A percentile compares a stretch with the other conserved stretches of the same genome.
Conservation (phyloP, 225 moss, liverwort and hornwort species). For the Marchantia paleacea region DNA sequence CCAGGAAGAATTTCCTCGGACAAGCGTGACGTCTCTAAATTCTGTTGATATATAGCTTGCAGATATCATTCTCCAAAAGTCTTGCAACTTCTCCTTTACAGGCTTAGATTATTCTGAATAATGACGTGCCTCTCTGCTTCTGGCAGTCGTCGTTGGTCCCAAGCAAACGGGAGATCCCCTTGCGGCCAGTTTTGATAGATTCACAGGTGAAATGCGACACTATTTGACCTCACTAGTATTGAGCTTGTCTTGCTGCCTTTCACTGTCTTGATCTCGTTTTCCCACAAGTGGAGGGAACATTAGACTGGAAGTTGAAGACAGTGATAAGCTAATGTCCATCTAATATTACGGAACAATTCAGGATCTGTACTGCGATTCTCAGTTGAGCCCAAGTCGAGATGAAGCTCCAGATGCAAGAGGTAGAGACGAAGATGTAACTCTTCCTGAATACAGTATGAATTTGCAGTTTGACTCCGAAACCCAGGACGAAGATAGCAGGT, state of each 20-base stretch:
- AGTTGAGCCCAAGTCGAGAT: slow-evolving; percentile 33
- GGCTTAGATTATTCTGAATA: background rate
- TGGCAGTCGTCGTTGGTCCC: slow-evolving; percentile 27
- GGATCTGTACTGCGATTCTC: slow-evolving; percentile 47
- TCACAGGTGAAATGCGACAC: slow-evolving; percentile 25
- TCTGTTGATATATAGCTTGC: no score
- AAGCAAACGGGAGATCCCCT: background rate
- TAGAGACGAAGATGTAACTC: background rate
- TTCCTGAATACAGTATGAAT: background rate
- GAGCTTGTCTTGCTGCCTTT: no score
- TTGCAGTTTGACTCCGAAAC: slow-evolving; percentile 27
- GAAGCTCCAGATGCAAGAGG: slow-evolving; percentile 14
- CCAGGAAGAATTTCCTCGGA: background rate
- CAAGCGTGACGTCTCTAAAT: no score
- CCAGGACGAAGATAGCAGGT: slow-evolving; percentile 26
- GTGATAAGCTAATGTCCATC: no score
- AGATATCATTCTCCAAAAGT: no score
- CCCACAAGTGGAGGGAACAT: no score
- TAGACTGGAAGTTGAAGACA: no score
- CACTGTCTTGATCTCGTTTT: no score
- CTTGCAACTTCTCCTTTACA: background rate
- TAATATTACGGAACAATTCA: slow-evolving; percentile 1
- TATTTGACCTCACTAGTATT: background rate
- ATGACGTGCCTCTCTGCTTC: background rate
- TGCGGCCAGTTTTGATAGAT: slow-evolving; percentile 24